Base-by-base conservation (phyloP, 495 filamentous ascomycete genomes). In the Glutinoglossum americanum region DNA sequence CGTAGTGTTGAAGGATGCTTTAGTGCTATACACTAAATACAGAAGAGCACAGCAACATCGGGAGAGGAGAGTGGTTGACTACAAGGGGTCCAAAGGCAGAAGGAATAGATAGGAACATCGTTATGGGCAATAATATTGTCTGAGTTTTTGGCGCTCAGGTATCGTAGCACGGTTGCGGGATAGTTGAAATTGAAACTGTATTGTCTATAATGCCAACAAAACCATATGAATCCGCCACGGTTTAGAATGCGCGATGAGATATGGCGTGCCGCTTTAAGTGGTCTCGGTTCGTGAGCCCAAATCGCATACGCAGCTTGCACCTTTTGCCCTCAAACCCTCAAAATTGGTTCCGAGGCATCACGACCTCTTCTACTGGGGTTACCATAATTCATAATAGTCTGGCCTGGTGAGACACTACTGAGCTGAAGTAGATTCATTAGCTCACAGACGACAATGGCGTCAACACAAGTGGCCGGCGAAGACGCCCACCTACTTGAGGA, bases 401-500 rank as follows among this genome's bases (percentile, higher is more conserved):
- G 33, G 25, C 9, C 23, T 10, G 28, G 27, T 6, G 19, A 39
- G 49, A 53, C n/a, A 3, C 13, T 45, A 54, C 28, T 41, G 54
- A 56, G 33, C 33, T 56, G 54, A 39, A 56, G 39, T 27, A 30
- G n/a, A 41, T 45, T 28, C 11, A 13, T 7, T 1, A 30, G 10
- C 32, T 23, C 25, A 26, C 32, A 56, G 6, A 39, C 44, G 58
- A 77, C 74, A 69, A 76, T 80, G 67, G 78, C 72, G 60, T 75
- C 80, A 63, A 80, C 83, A 66, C 74, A 78, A 63, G 75, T 33
- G 33, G 57, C 78, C 67, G 89, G 94, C 75, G 89, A 96, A 74
- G 89, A 94, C 76, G 84, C 82, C 62, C 83, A 88, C 64, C 77
- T 98, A 70, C 82, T 98, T 61, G 90, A 97, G 69, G 92, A 98